Evolutionary conservation across 495 filamentous ascomycete genomes (phyloP), one percentile per base, ranked within the genome.

Genomic region (Acidiella bohemica): DNA sequence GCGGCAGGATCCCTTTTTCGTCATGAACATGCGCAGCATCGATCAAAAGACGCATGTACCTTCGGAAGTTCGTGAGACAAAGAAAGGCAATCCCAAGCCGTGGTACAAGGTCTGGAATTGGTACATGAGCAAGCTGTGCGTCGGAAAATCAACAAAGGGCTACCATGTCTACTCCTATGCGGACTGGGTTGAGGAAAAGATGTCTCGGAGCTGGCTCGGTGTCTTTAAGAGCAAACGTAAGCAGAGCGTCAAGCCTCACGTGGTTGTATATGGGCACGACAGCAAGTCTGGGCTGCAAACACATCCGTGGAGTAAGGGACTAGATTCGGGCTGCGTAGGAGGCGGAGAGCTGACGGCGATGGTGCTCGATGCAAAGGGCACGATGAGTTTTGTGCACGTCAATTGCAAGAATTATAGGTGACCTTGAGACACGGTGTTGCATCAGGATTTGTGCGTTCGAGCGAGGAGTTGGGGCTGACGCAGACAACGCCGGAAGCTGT

Each of bases 11-110:
- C 77, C 85, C 0, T 73, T 71, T 51, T 73, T 74, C 31, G 78
- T 80, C 11, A 95, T 96, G 86, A 87, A 81, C 51, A 93, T 97
- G 85, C 75, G 83, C 33, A 83, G 74, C 3, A 75, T 95, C 31
- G 70, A 79, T 54, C 49, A 70, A 26, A 57, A 73, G 16, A 74
- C 72, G 2, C 67, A 72, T 30, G 34, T 40, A 10, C 50, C 51
- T 14, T 39, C 20, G 20, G 43, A 24, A 20, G 32, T 39, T 23
- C 34, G 27, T 0, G 41, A 36, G 20, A 38, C 29, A 8, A 44
- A 39, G 34, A 41, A 31, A 18, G 33, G 39, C 18, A 35, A 44
- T 13, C 25, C 32, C 27, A 30, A 29, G 22, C 47, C 47, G 1
- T 50, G 48, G 48, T 26, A 29, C 14, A 19, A 42, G 7, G 17